Evolutionary conservation across 2,329 filamentous ascomycete genomes (phyloP), one percentile per base, ranked within the genome.

Genomic region (Colletotrichum sp.): DNA sequence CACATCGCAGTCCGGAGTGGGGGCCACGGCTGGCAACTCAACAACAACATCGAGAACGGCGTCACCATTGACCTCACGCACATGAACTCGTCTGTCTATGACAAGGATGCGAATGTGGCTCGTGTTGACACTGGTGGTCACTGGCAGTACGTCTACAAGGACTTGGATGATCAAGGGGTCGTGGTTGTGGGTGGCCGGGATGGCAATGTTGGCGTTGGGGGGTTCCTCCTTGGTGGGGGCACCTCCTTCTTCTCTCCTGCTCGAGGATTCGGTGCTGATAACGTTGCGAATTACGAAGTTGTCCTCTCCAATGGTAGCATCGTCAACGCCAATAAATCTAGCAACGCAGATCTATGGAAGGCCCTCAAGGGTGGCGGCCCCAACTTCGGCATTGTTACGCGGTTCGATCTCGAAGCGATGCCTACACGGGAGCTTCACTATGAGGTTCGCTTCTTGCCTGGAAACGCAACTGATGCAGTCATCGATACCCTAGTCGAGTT

Each of bases 1-100:
- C 79, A 81, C 48, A 88, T 90, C 73, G 88, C 89, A 4, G 82
- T 88, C n/a, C 85, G 87, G 57, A 87, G 88, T 75, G 89, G 89
- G 26, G 89, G 82, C 83, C 3, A 84, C 84, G 77, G 80, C 83
- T 1, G 86, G 85, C n/a, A 87, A 86, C 15, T 48, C 16, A 66
- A 66, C 18, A 66, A 48, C 48, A 83, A 81, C 34, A 76, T 82
- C 44, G 72, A 81, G 8, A 57, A 80, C 9, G 82, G 81, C 52
- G 74, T 83, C 13, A 82, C 80, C 9, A 76, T 84, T n/a, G 81
- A 82, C 59, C 81, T 83, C 12, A 75, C 67, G 5, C 68, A 75
- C 26, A 66, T 82, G 16, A 77, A 79, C 52, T 34, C 67, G 26
- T 72, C 80, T 6, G 67, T 74, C 2, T 75, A 80, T 22, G 68